Evolutionary conservation across 2,329 filamentous ascomycete species (phyloP), one percentile per base, ranked within the genome.

Genomic region (Coniochaeta pulveracea): DNA sequence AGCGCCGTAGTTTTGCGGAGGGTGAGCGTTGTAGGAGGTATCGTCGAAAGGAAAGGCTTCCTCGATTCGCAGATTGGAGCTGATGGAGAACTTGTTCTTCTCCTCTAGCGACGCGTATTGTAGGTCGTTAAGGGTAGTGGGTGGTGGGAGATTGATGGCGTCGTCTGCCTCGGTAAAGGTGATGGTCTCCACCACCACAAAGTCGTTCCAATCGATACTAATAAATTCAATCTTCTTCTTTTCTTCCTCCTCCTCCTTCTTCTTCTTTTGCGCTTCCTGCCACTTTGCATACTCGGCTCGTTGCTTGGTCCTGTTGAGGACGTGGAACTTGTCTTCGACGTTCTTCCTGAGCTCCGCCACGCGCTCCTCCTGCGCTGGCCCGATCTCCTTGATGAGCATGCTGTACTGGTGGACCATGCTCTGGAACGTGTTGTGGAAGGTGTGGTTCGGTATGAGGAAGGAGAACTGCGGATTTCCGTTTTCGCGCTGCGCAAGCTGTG

Each of bases 171-270:
- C 88, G 37, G 76, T 86, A 56, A 98, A 98, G 11, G 85, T 68
- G 34, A 98, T 88, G 1, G 88, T 95, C 57, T 95, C 91, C 27
- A 95, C 86, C 14, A 98, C 82, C 21, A 89, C 80, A 47, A 98
- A 98, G 52, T 96, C 89, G 50, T 93, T 85, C 91, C 91, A 98
- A 56, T 98, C 91, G 41, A 98, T 91, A 47, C 91, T 81, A 1
- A 82, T 81, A 55, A 91, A 77, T 34, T 75, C 66, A 15, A 69
- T 61, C 48, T 79, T 78, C 54, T 94, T 84, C 48, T 85, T 76
- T 50, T 93, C 83, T 25, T 80, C 81, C 41, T 88, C 77, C 49
- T 93, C 85, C 48, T 93, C 86, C 51, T 88, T 86, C 64, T 88
- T 84, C 46, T 79, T 75, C 54, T 88, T 89, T 60, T 95, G 84